These are phyloP conservation scores for Rhodosporidiobolus sp. DNA, from an alignment of 768 basidiomycete species.

Conservation along the genomic window DNA sequence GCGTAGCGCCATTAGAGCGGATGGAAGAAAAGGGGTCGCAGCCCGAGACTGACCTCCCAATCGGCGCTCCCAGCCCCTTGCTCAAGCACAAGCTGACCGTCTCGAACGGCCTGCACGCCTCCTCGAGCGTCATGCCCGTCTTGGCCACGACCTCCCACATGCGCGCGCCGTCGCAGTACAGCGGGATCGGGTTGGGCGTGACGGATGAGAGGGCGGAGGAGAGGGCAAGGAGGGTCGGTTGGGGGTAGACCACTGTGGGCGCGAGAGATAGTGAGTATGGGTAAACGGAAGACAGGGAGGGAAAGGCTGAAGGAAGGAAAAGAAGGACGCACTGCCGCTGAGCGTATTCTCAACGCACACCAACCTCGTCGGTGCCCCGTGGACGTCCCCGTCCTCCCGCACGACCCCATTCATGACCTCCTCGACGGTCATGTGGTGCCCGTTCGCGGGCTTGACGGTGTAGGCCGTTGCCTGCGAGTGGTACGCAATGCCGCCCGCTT, in stretches of 20 bases:
- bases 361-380: conserved; percentile 74
- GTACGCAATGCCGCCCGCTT: conserved; percentile 83
- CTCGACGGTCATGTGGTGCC: conserved; percentile 67
- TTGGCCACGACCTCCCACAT: conserved; percentile 88
- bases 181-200: conserved; percentile 63
- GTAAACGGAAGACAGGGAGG: neutral
- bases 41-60: conserved; percentile 52
- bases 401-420: conserved; percentile 17
- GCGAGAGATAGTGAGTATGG: neutral
- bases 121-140: conserved; percentile 56
- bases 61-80: conserved; percentile 76
- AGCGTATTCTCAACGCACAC: conserved; percentile 91
- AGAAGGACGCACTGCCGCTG: conserved; percentile 58
- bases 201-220: conserved; percentile 61
- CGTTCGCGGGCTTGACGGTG: conserved; percentile 53
- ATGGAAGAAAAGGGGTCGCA: neutral
- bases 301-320: conserved; percentile 50
- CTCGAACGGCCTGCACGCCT: conserved; percentile 84
- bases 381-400: conserved; percentile 41
- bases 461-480: conserved; percentile 39
- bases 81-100: conserved; percentile 88
- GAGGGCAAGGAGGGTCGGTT: conserved; percentile 77
- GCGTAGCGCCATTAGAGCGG: neutral
- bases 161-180: conserved; percentile 86
- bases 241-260: conserved; percentile 51